These are phyloP conservation scores for Reticulascus tulasneorum DNA, from an alignment of 2,329 filamentous ascomycete species.

Conservation along the genomic window DNA sequence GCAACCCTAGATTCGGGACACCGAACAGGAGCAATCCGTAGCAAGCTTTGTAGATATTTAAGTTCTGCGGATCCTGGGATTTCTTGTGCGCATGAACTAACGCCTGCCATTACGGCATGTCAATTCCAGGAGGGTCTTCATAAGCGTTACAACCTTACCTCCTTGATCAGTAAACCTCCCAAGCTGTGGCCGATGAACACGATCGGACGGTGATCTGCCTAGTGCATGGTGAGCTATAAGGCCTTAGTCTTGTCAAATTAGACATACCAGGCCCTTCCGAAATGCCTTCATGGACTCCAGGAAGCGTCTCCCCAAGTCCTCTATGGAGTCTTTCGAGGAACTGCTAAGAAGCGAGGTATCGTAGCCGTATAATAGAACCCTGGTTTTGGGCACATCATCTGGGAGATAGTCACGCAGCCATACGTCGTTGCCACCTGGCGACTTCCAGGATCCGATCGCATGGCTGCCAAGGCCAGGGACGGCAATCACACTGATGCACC, in stretches of 20 bases:
- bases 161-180: slow-evolving; percentile 22
- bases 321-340: slow-evolving; percentile 16
- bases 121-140: background rate
- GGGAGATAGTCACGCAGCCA: slow-evolving; percentile 26
- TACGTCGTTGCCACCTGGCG: slow-evolving; percentile 17
- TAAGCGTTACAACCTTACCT: slow-evolving; percentile 12
- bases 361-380: slow-evolving; percentile 26
- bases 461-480: slow-evolving; percentile 25
- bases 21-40: slow-evolving; percentile 23
- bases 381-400: slow-evolving; percentile 14
- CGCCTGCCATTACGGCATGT: slow-evolving; percentile 15
- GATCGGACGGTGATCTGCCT: slow-evolving; percentile 15
- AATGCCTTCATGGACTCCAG: slow-evolving; percentile 14
- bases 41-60: slow-evolving; percentile 13
- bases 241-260: background rate
- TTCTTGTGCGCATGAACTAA: slow-evolving; percentile 12
- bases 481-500: slow-evolving; percentile 19
- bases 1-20: slow-evolving; percentile 22
- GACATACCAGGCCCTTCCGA: slow-evolving; percentile 9
- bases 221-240: slow-evolving; percentile 1
- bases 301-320: slow-evolving; percentile 13
- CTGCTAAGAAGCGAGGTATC: slow-evolving; percentile 20
- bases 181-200: slow-evolving; percentile 23
- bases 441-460: slow-evolving; percentile 24
- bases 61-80: slow-evolving; percentile 1